Conservation (phyloP, 192 early-diverging fungal genomes). For the Haplosporangium gracile region DNA sequence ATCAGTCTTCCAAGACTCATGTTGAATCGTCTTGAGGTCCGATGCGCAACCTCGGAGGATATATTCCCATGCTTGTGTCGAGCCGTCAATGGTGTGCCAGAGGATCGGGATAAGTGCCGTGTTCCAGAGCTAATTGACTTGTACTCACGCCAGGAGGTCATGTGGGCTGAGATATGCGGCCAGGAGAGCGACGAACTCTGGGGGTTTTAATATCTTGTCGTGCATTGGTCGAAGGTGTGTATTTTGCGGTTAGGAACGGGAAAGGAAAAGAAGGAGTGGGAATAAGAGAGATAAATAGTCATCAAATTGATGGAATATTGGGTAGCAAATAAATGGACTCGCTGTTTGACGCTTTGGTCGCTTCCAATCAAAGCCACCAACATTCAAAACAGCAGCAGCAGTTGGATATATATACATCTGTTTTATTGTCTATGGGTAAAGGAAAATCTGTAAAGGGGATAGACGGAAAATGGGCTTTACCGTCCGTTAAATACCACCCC, state of each 20-base stretch:
- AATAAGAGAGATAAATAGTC: too few species aligned
- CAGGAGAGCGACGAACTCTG: not conserved
- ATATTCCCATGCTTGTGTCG: not conserved
- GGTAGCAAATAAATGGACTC: too few species aligned
- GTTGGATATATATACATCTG: not conserved
- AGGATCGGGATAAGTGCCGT: not conserved
- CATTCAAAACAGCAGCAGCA: too few species aligned
- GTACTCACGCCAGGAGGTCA: not conserved
- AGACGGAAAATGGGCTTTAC: not conserved
- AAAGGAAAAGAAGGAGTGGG: not conserved
- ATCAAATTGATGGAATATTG: too few species aligned
- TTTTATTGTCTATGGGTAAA: conserved; percentile 3
- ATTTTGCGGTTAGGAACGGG: not conserved
- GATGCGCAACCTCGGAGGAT: not conserved
- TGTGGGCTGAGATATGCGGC: not conserved
- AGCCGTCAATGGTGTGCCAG: not conserved
- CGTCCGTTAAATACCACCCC: not conserved
- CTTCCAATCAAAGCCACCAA: too few species aligned
- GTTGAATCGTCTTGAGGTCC: not conserved
- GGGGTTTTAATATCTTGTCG: not conserved
- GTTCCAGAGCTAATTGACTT: not conserved
- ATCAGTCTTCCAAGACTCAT: not conserved
- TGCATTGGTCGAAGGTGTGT: not conserved
- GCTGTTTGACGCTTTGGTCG: too few species aligned
- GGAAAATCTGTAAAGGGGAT: not conserved